Conservation (phyloP, 495 filamentous ascomycete genomes). For the Xylaria flabelliformis region DNA sequence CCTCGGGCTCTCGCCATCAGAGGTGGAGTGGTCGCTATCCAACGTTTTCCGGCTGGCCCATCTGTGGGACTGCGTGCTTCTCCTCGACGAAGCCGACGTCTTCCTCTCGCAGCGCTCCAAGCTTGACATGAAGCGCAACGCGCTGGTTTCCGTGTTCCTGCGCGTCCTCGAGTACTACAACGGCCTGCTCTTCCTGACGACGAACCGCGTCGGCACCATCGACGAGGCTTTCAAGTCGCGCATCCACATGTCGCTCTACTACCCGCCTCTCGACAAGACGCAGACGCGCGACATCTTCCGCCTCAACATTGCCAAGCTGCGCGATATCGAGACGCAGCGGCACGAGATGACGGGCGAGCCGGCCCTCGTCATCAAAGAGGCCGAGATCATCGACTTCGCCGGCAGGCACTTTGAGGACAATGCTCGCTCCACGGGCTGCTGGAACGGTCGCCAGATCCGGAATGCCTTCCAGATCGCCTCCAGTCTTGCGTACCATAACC, state of each 20-base stretch:
- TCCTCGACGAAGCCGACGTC: slow-evolving; percentile 62
- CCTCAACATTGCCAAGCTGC: slow-evolving; percentile 66
- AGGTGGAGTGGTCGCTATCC: slow-evolving; percentile 48
- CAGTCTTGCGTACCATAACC: slow-evolving; percentile 74
- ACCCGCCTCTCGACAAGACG: slow-evolving; percentile 69
- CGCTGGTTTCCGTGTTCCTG: slow-evolving; percentile 59
- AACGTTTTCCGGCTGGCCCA: slow-evolving; percentile 56
- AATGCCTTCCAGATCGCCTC: slow-evolving; percentile 67
- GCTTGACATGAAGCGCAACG: slow-evolving; percentile 56
- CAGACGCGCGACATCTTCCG: slow-evolving; percentile 83
- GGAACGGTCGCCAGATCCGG: slow-evolving; percentile 66
- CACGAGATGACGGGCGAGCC: slow-evolving; percentile 37
- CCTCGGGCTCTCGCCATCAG: slow-evolving; percentile 52
- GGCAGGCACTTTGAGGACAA: slow-evolving; percentile 62
- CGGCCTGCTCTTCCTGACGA: slow-evolving; percentile 60
- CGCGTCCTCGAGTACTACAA: slow-evolving; percentile 60
- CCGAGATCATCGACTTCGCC: slow-evolving; percentile 63
- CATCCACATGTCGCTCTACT: slow-evolving; percentile 54
- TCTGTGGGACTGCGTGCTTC: slow-evolving; percentile 63
- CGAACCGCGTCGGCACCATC: slow-evolving; percentile 56
- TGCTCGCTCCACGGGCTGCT: slow-evolving; percentile 25
- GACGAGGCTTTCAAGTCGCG: slow-evolving; percentile 60
- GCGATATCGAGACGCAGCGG: slow-evolving; percentile 41
- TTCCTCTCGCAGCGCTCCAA: slow-evolving; percentile 56
- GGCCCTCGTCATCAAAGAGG: slow-evolving; percentile 36